A percentile compares a stretch with the other conserved stretches of the same genome.
Conservation (phyloP, 2,329 filamentous ascomycete species). For the Trichoderma asperellum region DNA sequence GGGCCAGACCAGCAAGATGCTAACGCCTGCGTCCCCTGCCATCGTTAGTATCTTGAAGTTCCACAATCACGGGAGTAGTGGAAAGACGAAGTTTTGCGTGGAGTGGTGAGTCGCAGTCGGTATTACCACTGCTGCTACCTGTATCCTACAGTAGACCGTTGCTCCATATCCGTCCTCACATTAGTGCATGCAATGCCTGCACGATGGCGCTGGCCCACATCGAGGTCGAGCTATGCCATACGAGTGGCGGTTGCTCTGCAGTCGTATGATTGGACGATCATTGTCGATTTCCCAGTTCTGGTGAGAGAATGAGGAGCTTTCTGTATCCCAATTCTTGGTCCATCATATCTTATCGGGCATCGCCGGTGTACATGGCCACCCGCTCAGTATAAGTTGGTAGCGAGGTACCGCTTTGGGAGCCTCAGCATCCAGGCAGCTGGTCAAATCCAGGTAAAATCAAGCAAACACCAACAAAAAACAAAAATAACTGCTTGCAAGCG, state of each 20-base stretch:
- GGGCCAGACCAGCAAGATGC: neutral
- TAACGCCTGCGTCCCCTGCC: neutral
- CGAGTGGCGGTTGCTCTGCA: neutral
- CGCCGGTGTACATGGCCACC: neutral
- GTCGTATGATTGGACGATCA: conserved; percentile 16
- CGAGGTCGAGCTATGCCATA: neutral
- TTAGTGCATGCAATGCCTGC: conserved; percentile 8
- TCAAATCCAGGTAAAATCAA: neutral
- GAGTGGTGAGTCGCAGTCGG: neutral
- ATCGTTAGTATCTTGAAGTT: neutral
- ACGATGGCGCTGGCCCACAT: conserved; percentile 11
- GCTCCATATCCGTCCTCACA: conserved; percentile 7
- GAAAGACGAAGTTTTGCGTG: neutral
- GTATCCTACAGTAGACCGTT: neutral
- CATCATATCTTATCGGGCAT: neutral
- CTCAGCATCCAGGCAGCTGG: neutral
- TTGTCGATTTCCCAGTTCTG: neutral
- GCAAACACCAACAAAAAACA: neutral
- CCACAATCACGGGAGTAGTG: conserved; percentile 20
- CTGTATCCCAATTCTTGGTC: neutral
- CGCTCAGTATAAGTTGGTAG: neutral
- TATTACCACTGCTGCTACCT: neutral
- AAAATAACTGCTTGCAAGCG: neutral
- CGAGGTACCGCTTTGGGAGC: neutral
- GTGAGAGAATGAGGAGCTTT: neutral